phyloP scores from a whole-genome alignment of 1,284 basidiomycete species.

The Filobasidium uniguttulatum region DNA sequence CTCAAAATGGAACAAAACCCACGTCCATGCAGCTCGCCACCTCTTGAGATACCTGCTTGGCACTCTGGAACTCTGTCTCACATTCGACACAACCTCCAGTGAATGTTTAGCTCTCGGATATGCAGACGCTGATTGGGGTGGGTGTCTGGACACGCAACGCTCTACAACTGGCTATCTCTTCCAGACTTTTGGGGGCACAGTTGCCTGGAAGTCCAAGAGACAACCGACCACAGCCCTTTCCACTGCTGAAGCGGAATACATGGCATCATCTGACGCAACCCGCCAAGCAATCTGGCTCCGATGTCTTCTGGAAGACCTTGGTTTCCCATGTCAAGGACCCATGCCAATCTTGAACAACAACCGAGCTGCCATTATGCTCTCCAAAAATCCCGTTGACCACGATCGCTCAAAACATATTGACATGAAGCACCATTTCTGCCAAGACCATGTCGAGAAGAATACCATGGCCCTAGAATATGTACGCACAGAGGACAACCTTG shows the following conservation, averaged over 20 bases:
- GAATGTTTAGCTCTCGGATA: neutral
- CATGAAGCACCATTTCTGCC: conserved; percentile 36
- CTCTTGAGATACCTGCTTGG: conserved; percentile 1
- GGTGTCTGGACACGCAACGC: conserved; percentile 13
- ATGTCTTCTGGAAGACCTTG: conserved; percentile 35
- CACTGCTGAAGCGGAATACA: conserved; percentile 13
- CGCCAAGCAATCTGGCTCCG: conserved; percentile 13
- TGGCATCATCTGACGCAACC: conserved; percentile 10
- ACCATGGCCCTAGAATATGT: neutral
- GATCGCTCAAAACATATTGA: conserved; percentile 39
- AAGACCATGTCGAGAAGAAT: conserved; percentile 26
- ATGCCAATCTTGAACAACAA: conserved; percentile 20
- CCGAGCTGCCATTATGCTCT: neutral
- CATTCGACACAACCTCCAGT: conserved; percentile 26
- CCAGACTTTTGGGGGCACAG: conserved; percentile 6
- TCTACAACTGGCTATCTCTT: conserved; percentile 37
- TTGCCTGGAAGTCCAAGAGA: conserved; percentile 1
- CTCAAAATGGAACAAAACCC: neutral
- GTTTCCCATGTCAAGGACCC: conserved; percentile 18
- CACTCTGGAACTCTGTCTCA: conserved; percentile 9
- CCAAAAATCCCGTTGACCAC: neutral
- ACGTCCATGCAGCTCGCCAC: conserved; percentile 3
- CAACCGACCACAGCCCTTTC: conserved; percentile 12
- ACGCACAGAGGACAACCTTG: neutral
- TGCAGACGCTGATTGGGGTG: conserved; percentile 5